phyloP scores from a whole-genome alignment of 441 rosid species.

The Populus trichocarpa region DNA sequence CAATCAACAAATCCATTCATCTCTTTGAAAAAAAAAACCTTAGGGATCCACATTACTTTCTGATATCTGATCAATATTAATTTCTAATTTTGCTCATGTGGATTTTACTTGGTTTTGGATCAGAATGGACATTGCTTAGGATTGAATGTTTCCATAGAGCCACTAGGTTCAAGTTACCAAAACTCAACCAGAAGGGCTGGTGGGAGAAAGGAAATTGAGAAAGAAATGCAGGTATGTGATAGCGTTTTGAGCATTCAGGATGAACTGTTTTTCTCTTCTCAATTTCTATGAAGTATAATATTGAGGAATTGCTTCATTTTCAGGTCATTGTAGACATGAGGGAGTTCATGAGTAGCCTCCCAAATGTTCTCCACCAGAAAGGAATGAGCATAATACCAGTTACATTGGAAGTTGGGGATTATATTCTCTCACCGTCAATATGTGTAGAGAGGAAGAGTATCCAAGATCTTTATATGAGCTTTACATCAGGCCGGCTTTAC shows the following conservation, averaged over 20 bases:
- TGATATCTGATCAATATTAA: not conserved
- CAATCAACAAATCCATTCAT: not conserved
- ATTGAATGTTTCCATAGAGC: slow-evolving; percentile 49
- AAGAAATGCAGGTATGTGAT: slow-evolving; percentile 74
- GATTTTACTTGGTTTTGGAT: slow-evolving; percentile 19
- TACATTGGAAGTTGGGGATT: slow-evolving; percentile 91
- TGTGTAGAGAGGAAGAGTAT: slow-evolving; percentile 96
- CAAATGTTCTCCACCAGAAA: slow-evolving; percentile 95
- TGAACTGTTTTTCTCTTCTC: slow-evolving; percentile 3
- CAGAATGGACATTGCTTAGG: slow-evolving; percentile 73
- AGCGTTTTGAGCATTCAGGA: not conserved
- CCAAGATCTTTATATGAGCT: slow-evolving; percentile 91
- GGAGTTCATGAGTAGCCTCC: slow-evolving; percentile 99
- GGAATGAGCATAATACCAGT: slow-evolving; percentile 90
- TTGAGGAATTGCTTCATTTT: slow-evolving; percentile 4
- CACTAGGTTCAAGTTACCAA: slow-evolving; percentile 62
- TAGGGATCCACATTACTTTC: not conserved
- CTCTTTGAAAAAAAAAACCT: not conserved
- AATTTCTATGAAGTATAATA: not conserved
- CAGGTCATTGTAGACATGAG: slow-evolving; percentile 98
- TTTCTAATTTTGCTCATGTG: slow-evolving; percentile 19
- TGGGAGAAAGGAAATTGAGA: slow-evolving; percentile 85
- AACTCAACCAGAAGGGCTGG: slow-evolving; percentile 94
- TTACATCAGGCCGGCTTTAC: slow-evolving; percentile 89
- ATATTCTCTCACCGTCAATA: slow-evolving; percentile 78